Evolutionary conservation across 208 protist species (phyloP).

Genomic region (Acanthamoeba lenticulata): DNA sequence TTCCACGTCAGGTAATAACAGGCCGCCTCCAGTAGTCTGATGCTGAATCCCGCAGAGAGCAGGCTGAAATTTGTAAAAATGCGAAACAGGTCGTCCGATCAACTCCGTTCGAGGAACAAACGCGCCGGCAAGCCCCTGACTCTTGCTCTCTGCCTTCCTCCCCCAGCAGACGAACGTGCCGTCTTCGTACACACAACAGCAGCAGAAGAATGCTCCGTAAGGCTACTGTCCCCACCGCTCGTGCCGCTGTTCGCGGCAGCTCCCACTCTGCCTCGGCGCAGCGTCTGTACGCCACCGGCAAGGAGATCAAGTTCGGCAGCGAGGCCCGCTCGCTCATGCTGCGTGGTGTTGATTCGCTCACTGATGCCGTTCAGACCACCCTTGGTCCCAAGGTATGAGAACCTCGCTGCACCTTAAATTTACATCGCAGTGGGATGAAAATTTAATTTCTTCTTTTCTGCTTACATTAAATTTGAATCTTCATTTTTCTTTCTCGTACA

Average conservation of each 20-base stretch:
- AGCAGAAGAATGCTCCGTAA: background rate
- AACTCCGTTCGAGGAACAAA: constrained; percentile 24
- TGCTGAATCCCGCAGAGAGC: background rate
- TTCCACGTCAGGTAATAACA: background rate
- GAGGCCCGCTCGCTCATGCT: constrained; percentile 95
- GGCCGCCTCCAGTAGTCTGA: background rate
- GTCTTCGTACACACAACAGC: background rate
- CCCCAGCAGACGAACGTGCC: background rate
- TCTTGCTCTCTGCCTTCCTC: background rate
- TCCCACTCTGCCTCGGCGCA: background rate
- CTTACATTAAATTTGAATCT: background rate
- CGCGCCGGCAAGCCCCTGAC: background rate
- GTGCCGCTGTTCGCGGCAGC: background rate
- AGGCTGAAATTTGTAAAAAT: background rate
- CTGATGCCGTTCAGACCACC: constrained; percentile 97
- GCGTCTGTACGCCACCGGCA: constrained; percentile 76
- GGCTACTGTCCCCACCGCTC: background rate
- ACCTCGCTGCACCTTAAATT: background rate
- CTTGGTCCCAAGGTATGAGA: constrained; percentile 95
- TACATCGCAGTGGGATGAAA: background rate
- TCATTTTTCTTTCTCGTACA: constrained; percentile 69
- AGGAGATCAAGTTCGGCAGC: constrained; percentile 97
- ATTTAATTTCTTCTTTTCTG: background rate
- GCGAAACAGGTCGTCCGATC: background rate
- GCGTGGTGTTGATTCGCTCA: constrained; percentile 95